Percentiles rank a stretch among this genome's conserved stretches.
phyloP scores from a whole-genome alignment of 2,329 filamentous ascomycete species.

The Amesomyces nigricolor region DNA sequence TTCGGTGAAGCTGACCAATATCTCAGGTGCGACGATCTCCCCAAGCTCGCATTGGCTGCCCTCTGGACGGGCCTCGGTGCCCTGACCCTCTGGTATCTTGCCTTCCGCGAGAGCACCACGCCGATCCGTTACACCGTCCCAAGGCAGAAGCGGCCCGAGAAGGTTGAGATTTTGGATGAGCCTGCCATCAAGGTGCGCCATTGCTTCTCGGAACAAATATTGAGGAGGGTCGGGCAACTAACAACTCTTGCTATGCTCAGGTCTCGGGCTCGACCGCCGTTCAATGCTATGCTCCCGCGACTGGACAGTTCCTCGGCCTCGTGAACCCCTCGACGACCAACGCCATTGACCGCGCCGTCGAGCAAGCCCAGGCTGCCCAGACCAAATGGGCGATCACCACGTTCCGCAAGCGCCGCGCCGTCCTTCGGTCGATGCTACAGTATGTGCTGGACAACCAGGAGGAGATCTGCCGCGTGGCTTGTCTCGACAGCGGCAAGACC shows the following conservation, averaged over 20 bases:
- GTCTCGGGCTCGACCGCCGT: conserved; percentile 61
- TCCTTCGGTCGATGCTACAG: conserved; percentile 74
- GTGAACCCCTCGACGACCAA: conserved; percentile 71
- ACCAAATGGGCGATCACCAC: conserved; percentile 69
- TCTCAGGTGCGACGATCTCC: conserved; percentile 7
- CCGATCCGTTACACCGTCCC: conserved; percentile 56
- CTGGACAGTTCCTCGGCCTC: conserved; percentile 73
- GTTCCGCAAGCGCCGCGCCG: conserved; percentile 69
- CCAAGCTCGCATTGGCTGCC: conserved; percentile 11
- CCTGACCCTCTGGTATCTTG: conserved; percentile 22
- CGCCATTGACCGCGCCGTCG: conserved; percentile 73
- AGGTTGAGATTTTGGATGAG: conserved; percentile 51
- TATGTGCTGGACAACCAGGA: conserved; percentile 86
- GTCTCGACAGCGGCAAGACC: conserved; percentile 92
- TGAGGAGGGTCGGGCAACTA: not conserved
- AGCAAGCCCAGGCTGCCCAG: conserved; percentile 69
- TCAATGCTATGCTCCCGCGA: conserved; percentile 85
- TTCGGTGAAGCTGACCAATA: not conserved
- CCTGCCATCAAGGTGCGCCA: conserved; percentile 53
- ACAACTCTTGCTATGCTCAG: conserved; percentile 30
- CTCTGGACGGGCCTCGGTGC: conserved; percentile 17
- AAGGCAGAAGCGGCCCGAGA: conserved; percentile 55
- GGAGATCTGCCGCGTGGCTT: conserved; percentile 76
- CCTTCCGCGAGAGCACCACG: conserved; percentile 34
- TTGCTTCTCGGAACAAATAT: not conserved